Evolutionary conservation across 140 eudicot genomes (phyloP).

Genomic region (Flaveria floridana): DNA sequence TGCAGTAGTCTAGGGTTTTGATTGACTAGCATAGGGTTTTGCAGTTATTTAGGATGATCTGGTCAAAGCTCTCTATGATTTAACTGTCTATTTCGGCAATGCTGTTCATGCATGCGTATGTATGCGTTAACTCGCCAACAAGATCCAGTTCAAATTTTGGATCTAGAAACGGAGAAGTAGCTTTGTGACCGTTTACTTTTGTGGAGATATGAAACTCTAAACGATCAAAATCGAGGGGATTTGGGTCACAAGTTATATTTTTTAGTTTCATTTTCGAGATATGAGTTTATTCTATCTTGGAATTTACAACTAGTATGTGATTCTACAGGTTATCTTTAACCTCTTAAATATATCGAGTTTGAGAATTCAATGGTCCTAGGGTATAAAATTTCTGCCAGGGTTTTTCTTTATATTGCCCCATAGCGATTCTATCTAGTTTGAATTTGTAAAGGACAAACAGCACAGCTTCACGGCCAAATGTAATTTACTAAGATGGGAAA

Average conservation of each 20-base stretch:
- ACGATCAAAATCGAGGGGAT: constrained; percentile 10
- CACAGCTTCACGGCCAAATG: constrained; percentile 19
- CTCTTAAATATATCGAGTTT: not conserved
- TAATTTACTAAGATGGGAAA: not conserved
- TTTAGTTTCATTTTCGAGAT: constrained; percentile 13
- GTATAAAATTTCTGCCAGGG: not conserved
- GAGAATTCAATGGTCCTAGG: not conserved
- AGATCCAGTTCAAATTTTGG: not conserved
- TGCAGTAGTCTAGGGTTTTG: not conserved
- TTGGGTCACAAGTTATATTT: not conserved
- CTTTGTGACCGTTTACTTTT: not conserved
- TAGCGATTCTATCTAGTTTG: not conserved
- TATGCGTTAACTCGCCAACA: not conserved
- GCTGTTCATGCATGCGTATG: not conserved
- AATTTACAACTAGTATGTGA: not conserved
- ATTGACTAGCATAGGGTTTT: constrained; percentile 16
- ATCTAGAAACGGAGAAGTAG: constrained; percentile 19
- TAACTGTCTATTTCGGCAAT: not conserved
- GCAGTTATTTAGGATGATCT: not conserved
- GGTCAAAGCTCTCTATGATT: not conserved
- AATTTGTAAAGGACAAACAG: not conserved
- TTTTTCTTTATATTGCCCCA: not conserved
- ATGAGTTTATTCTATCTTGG: not conserved
- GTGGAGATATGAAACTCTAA: not conserved
- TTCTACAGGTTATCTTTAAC: not conserved